phyloP scores from a whole-genome alignment of 495 filamentous ascomycete species.

The Penicillium dipodomyicola region DNA sequence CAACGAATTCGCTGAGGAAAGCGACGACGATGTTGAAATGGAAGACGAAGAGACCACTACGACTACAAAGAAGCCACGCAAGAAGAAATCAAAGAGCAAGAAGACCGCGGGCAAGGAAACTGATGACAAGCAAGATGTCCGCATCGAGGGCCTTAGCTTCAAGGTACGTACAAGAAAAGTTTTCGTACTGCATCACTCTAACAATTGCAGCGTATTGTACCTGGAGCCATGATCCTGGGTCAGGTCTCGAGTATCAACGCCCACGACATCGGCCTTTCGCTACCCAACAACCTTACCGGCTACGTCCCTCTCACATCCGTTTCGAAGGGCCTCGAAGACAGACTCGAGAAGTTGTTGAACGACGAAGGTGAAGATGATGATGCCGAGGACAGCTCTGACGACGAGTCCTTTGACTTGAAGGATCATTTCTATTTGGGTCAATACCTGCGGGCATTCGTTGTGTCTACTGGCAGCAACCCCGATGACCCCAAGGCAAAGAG shows the following conservation, averaged over 20 bases:
- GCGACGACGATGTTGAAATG: constrained; percentile 42
- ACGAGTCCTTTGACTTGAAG: constrained; percentile 63
- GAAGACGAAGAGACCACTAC: constrained; percentile 40
- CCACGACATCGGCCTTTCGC: constrained; percentile 71
- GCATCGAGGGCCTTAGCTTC: constrained; percentile 83
- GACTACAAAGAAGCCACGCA: constrained; percentile 52
- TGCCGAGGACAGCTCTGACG: constrained; percentile 50
- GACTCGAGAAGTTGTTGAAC: constrained; percentile 61
- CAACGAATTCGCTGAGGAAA: constrained; percentile 45
- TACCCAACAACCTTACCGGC: constrained; percentile 90
- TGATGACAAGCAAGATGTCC: constrained; percentile 55
- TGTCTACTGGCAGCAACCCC: constrained; percentile 57
- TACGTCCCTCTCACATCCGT: constrained; percentile 89
- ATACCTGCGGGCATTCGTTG: constrained; percentile 82
- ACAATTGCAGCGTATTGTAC: constrained; percentile 66
- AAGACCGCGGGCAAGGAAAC: constrained; percentile 45
- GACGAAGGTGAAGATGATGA: constrained; percentile 54
- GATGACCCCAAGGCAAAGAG: constrained; percentile 61
- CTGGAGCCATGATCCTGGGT: constrained; percentile 82
- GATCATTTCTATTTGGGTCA: constrained; percentile 78
- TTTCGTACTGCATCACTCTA: constrained; percentile 24
- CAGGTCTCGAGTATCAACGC: constrained; percentile 78
- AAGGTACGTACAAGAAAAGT: constrained; percentile 57
- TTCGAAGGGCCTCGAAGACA: constrained; percentile 68
- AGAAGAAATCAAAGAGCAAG: constrained; percentile 50